These are phyloP conservation scores for Penicillium thymicola DNA, from an alignment of 2,329 filamentous ascomycete species.

Conservation along the genomic window DNA sequence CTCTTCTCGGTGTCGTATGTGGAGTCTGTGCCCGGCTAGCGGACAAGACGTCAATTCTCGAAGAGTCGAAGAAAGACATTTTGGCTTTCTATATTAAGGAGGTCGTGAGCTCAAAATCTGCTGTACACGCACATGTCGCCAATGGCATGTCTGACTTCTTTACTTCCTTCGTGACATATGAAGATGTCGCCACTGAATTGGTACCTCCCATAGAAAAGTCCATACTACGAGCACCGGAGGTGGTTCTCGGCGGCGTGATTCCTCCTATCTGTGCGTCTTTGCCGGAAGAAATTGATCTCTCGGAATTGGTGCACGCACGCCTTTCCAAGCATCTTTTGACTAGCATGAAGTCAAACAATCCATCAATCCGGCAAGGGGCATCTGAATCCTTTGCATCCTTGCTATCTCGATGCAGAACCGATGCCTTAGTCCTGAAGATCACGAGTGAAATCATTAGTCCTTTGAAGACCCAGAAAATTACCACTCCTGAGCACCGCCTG, in stretches of 20 bases:
- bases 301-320: conserved; percentile 65
- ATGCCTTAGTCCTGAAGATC: conserved; percentile 61
- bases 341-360: conserved; percentile 87
- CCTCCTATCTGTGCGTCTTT: conserved; percentile 69
- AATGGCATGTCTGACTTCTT: conserved; percentile 80
- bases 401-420: conserved; percentile 60
- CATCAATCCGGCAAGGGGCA: conserved; percentile 70
- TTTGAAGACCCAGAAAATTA: conserved; percentile 77
- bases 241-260: conserved; percentile 76
- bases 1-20: conserved; percentile 79
- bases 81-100: conserved; percentile 83
- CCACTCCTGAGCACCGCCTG: conserved; percentile 78
- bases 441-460: conserved; percentile 74
- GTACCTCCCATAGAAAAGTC: conserved; percentile 84
- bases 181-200: conserved; percentile 73
- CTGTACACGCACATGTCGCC: conserved; percentile 69
- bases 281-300: conserved; percentile 70
- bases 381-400: conserved; percentile 69
- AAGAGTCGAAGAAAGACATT: conserved; percentile 66
- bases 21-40: conserved; percentile 76
- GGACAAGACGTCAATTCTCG: conserved; percentile 60
- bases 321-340: conserved; percentile 84
- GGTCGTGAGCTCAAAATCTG: conserved; percentile 72
- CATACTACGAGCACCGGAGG: conserved; percentile 82
- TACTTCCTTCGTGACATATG: conserved; percentile 64